Base-by-base conservation (phyloP, 225 moss, liverwort and hornwort genomes). In the Straminergon stramineum region DNA sequence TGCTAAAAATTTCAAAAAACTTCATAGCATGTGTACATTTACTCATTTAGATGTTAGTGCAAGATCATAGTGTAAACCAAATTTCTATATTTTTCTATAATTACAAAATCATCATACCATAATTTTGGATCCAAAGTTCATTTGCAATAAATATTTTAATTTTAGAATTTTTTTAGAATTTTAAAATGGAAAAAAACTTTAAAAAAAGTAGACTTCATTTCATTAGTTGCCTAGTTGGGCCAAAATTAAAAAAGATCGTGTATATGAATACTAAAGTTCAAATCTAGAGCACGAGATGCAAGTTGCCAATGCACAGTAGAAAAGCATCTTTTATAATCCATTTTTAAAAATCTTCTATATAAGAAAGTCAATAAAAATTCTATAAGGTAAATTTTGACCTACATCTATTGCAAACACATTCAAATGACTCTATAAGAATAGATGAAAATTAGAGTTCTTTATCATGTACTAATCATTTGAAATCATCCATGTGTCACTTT, bases 161-260 rank as follows among this genome's bases (percentile, higher is more conserved):
- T 43, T 26, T 27, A 26, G 2, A 6, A 15, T 10, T 37, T 67
- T 24, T 41, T 15, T 0, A 15, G 12, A 71, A 71, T 15, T 26
- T 41, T 41, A 8, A 71, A 24, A 41, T 73, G 5, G 10, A 43
- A 0, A 0, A 35, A 15, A 41, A 60, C 24, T 10, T 12, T 62
- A 3, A 1, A 67, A 5, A 24, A 70, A 41, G 1, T 70, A 23
- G 0, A 23, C 0, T 34, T 66, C 4, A 8, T 8, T 41, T 26
- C 3, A 26, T 15, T 26, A 26, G 1, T n/a, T n/a, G n/a, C n/a
- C n/a, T n/a, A n/a, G n/a, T 41, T 41, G 1, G 15, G 8, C 2
- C 26, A 1, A 13, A 39, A 39, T 14, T 70, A 39, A 14, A 70
- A 39, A 70, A 17, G 9, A 13, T 39, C 1, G 1, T 70, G 3